Evolutionary conservation across 2,329 filamentous ascomycete genomes (phyloP).

Genomic region (Cadophora gregata): DNA sequence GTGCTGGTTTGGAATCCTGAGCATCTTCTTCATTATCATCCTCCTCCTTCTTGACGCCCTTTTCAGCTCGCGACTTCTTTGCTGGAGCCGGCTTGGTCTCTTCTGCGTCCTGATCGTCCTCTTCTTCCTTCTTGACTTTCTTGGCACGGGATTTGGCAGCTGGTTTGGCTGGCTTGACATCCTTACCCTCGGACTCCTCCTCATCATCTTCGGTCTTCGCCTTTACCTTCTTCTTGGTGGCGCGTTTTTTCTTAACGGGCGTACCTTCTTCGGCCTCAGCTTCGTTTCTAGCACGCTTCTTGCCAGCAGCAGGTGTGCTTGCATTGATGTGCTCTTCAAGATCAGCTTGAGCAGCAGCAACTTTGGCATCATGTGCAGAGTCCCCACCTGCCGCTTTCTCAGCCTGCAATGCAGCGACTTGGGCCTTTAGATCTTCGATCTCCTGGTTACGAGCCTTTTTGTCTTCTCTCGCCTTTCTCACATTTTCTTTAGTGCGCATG

Average conservation of each 20-base stretch:
- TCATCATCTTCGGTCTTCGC: constrained; percentile 33
- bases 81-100: background rate
- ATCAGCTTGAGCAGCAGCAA: constrained; percentile 5
- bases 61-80: constrained; percentile 44
- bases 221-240: constrained; percentile 35
- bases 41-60: constrained; percentile 41
- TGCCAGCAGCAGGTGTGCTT: constrained; percentile 21
- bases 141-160: constrained; percentile 37
- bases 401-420: constrained; percentile 23
- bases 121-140: constrained; percentile 39
- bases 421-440: constrained; percentile 29
- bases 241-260: constrained; percentile 49
- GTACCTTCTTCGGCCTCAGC: constrained; percentile 35
- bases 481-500: constrained; percentile 33
- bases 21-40: constrained; percentile 29
- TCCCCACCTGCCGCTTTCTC: constrained; percentile 21
- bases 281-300: constrained; percentile 30
- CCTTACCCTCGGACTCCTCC: constrained; percentile 30
- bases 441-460: constrained; percentile 21
- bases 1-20: constrained; percentile 41
- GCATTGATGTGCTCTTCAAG: constrained; percentile 24
- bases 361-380: constrained; percentile 23
- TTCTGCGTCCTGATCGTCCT: constrained; percentile 11
- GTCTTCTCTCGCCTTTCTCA: constrained; percentile 36
- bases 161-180: constrained; percentile 22